Conservation (phyloP, 129 eudicot genomes). For the Centella asiatica region DNA sequence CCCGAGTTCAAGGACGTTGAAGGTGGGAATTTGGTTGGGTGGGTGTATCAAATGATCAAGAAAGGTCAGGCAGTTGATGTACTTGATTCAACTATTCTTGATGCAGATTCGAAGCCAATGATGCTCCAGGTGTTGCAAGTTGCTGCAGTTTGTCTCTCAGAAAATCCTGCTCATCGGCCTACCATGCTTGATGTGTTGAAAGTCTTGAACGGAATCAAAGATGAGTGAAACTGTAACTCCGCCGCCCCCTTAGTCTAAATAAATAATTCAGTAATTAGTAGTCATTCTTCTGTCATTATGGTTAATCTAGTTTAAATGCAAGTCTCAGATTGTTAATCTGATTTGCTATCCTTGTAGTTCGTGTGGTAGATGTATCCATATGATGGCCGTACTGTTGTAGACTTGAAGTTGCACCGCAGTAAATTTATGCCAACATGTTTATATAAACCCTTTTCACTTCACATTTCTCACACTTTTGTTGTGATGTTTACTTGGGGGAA, state of each 20-base stretch:
- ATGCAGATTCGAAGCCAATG: slow-evolving; percentile 60
- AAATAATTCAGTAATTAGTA: no score
- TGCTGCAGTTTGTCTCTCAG: slow-evolving; percentile 50
- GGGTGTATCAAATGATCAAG: slow-evolving; percentile 58
- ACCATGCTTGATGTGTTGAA: slow-evolving; percentile 61
- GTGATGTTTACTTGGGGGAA: no score
- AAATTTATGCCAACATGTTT: no score
- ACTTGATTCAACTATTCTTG: slow-evolving; percentile 47
- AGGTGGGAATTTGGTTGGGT: slow-evolving; percentile 74
- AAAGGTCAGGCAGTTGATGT: slow-evolving; percentile 54
- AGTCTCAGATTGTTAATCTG: not conserved
- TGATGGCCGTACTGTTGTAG: no score
- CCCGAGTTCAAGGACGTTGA: slow-evolving; percentile 64
- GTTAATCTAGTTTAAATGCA: no score
- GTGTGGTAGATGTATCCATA: not conserved
- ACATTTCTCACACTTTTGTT: no score
- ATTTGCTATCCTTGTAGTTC: not conserved
- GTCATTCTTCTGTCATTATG: no score
- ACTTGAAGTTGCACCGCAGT: no score
- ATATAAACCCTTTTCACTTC: no score
- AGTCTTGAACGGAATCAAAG: slow-evolving; percentile 54
- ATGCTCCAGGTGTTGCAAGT: slow-evolving; percentile 59
- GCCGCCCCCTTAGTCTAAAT: no score
- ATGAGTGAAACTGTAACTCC: slow-evolving; percentile 17
- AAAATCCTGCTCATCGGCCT: slow-evolving; percentile 56